Evolutionary conservation across 106 monocot species (phyloP).

Genomic region (Iris macrosiphon): DNA sequence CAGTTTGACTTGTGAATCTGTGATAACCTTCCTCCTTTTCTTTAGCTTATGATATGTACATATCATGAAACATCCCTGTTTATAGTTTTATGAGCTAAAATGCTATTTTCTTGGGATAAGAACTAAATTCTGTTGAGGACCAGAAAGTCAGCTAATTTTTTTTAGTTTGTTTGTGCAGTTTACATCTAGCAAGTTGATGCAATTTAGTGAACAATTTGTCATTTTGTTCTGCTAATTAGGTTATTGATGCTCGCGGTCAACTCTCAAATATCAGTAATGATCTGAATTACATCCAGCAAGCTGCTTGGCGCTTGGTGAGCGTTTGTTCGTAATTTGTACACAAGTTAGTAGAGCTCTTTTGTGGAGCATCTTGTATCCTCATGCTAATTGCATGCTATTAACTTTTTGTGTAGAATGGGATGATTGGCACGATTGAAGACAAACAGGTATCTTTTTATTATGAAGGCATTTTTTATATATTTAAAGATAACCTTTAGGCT

Average conservation of each 20-base stretch:
- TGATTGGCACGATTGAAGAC: slow-evolving; percentile 69
- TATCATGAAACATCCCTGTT: too few relatives aligned
- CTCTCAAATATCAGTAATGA: slow-evolving; percentile 14
- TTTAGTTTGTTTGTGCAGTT: not conserved
- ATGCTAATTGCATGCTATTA: too few relatives aligned
- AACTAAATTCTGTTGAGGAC: too few relatives aligned
- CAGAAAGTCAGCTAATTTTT: too few relatives aligned
- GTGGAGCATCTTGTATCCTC: too few relatives aligned
- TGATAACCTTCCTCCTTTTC: not conserved
- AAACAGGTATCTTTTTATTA: slow-evolving; percentile 77
- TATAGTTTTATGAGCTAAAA: not conserved
- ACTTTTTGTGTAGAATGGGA: slow-evolving; percentile 51
- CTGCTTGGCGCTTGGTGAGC: slow-evolving; percentile 17
- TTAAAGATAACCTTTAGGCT: too few relatives aligned
- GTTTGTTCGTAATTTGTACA: not conserved
- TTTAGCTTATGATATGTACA: not conserved
- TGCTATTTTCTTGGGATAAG: not conserved
- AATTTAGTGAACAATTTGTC: too few relatives aligned
- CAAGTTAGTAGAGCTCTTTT: not conserved
- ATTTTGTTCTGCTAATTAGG: slow-evolving; percentile 5
- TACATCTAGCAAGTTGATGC: slow-evolving; percentile 2
- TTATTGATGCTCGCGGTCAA: slow-evolving; percentile 16
- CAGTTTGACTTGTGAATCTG: too few relatives aligned
- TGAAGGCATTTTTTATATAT: too few relatives aligned
- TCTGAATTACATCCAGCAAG: slow-evolving; percentile 11